Conservation (phyloP, 495 filamentous ascomycete species). For the Parmelia sp. region DNA sequence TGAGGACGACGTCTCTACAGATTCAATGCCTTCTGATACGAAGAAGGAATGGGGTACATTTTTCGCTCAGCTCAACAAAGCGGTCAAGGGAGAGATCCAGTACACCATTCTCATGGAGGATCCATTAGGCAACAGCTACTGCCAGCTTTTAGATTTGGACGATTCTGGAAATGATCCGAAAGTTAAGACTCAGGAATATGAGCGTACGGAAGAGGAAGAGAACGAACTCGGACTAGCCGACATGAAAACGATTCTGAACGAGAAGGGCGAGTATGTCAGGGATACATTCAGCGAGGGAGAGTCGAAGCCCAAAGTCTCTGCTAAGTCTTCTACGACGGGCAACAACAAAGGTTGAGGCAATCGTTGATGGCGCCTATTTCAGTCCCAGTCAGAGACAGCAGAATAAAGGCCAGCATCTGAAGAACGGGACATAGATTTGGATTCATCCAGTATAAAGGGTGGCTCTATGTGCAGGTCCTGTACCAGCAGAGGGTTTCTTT, state of each 20-base stretch:
- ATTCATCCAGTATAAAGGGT: background rate
- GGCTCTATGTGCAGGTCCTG: background rate
- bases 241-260: slow-evolving; percentile 90
- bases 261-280: slow-evolving; percentile 41
- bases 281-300: slow-evolving; percentile 14
- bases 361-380: background rate
- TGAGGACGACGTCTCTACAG: slow-evolving; percentile 49
- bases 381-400: background rate
- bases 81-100: slow-evolving; percentile 72
- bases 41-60: slow-evolving; percentile 72
- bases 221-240: slow-evolving; percentile 84
- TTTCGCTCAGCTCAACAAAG: slow-evolving; percentile 65
- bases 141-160: slow-evolving; percentile 73
- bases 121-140: slow-evolving; percentile 84
- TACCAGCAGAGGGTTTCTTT: background rate
- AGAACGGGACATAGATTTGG: background rate
- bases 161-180: slow-evolving; percentile 68
- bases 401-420: background rate
- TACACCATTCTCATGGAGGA: slow-evolving; percentile 86
- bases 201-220: slow-evolving; percentile 80
- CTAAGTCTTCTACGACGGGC: too few relatives aligned
- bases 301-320: background rate
- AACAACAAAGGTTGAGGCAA: too few relatives aligned
- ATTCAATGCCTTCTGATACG: slow-evolving; percentile 59
- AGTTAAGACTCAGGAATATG: slow-evolving; percentile 77